Conservation (phyloP, 805 yeast species). For the Maudiozyma pseudohumilis region DNA sequence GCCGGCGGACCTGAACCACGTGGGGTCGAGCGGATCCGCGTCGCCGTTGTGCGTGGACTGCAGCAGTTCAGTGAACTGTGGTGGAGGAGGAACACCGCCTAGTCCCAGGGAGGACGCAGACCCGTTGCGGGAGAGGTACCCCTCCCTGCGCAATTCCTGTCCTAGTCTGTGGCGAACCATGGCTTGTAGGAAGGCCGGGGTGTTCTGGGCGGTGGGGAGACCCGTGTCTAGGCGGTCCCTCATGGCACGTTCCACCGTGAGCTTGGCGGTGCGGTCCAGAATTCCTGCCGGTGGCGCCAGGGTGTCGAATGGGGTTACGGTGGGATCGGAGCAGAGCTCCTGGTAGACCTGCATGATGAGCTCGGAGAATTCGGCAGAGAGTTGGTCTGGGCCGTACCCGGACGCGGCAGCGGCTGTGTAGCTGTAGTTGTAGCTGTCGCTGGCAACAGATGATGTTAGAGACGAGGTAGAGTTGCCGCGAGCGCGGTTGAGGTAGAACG, state of each 20-base stretch:
- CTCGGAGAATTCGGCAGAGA: constrained; percentile 35
- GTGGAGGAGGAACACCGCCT: constrained; percentile 18
- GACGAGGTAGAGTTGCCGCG: constrained; percentile 3
- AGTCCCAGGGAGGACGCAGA: constrained; percentile 15
- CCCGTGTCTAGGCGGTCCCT: constrained; percentile 30
- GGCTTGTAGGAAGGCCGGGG: too few species aligned
- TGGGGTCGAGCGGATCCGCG: constrained; percentile 1
- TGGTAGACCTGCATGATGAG: constrained; percentile 40
- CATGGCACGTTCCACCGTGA: constrained; percentile 35
- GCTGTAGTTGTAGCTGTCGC: neutral
- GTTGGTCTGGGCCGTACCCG: constrained; percentile 1
- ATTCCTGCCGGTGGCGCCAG: constrained; percentile 60
- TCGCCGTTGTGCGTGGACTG: neutral
- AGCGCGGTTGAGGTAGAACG: constrained; percentile 1
- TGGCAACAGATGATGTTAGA: constrained; percentile 4
- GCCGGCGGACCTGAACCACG: neutral
- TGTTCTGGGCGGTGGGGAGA: constrained; percentile 15
- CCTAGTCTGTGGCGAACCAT: constrained; percentile 32
- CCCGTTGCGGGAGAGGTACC: constrained; percentile 21
- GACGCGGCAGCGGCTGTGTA: neutral
- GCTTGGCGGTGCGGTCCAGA: constrained; percentile 48
- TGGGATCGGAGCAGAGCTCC: constrained; percentile 43
- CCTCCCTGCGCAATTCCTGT: constrained; percentile 24
- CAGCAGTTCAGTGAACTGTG: constrained; percentile 3
- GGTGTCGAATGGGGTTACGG: constrained; percentile 58